phyloP scores from a whole-genome alignment of 2,329 filamentous ascomycete genomes.

The Fusarium sp. region DNA sequence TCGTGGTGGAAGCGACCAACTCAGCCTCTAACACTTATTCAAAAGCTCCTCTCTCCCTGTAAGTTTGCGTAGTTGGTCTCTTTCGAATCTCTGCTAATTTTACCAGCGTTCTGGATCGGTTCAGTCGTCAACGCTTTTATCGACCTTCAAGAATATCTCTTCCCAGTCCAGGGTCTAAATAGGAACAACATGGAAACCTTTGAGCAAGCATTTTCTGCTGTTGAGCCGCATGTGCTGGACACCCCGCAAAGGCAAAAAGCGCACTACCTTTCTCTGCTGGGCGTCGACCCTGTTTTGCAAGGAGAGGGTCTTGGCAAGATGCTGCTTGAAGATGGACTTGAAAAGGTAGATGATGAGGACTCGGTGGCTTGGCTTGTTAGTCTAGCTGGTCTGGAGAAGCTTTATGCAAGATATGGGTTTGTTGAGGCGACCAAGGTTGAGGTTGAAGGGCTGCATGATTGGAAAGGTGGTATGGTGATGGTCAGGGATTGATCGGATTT shows the following conservation, averaged over 20 bases:
- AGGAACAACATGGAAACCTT: background rate
- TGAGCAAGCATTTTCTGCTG: background rate
- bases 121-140: background rate
- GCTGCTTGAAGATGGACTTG: background rate
- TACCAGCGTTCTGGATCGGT: background rate
- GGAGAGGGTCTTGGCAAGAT: slow-evolving; percentile 1
- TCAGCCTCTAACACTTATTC: background rate
- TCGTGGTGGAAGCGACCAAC: slow-evolving; percentile 5
- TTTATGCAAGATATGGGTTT: background rate
- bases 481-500: background rate
- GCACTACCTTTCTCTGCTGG: background rate
- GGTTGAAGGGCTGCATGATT: background rate
- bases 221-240: background rate
- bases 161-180: background rate
- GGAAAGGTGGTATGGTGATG: slow-evolving; percentile 12
- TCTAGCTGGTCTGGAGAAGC: background rate
- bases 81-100: rapidly evolving
- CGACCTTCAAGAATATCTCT: background rate
- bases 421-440: background rate
- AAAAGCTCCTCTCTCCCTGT: background rate
- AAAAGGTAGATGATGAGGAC: background rate
- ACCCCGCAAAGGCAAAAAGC: background rate
- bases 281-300: background rate
- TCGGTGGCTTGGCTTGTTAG: slow-evolving; percentile 1
- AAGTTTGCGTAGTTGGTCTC: rapidly evolving